Evolutionary conservation across 192 early-diverging fungal species (phyloP), one percentile per base, ranked within the genome.

Genomic region (Cladochytrium replicatum): DNA sequence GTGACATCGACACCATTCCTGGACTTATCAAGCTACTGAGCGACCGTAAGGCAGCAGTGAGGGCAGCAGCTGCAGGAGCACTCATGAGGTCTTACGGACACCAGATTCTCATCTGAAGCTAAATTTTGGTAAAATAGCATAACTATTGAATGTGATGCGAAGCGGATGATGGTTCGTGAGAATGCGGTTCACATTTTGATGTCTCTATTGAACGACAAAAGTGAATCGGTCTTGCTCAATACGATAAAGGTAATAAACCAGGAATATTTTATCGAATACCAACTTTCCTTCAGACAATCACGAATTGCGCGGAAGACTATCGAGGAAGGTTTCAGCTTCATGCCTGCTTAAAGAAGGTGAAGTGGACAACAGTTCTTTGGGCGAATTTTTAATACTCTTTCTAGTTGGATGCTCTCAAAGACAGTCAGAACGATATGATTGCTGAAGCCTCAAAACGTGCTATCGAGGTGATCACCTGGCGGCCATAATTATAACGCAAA

Each of bases 261-360:
- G 17, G 17, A 44, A 26, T 27, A 44, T 11, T 11, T 13, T 44
- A 44, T 44, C 11, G 13, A 11, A 26, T 44, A 27, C 22, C 22
- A 26, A 11, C 22, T 44, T 44, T 27, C 22, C 13, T 44, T 44
- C 51, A 1, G 60, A 64, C 55, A 2, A 71, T 77, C 4, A 72
- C 68, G 13, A 77, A 77, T 37, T 64, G 64, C 41, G 67, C 71
- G n/a, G 75, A 77, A 43, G 75, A 77, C 43, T 77, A 77, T 34
- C 61, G 75, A 30, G 75, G 69, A n/a, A 47, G 75, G 37, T 77
- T 77, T 50, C 63, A 66, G 48, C 53, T 77, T 25, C 66, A 77
- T 51, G 34, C 44, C 3, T 63, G 61, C 38, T 24, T 77, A 4
- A 62, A 66, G 28, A 70, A 68, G 67, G 67, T 77, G 39, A 6